Conservation (phyloP, 2,329 filamentous ascomycete genomes). For the Xylariaceae sp. region DNA sequence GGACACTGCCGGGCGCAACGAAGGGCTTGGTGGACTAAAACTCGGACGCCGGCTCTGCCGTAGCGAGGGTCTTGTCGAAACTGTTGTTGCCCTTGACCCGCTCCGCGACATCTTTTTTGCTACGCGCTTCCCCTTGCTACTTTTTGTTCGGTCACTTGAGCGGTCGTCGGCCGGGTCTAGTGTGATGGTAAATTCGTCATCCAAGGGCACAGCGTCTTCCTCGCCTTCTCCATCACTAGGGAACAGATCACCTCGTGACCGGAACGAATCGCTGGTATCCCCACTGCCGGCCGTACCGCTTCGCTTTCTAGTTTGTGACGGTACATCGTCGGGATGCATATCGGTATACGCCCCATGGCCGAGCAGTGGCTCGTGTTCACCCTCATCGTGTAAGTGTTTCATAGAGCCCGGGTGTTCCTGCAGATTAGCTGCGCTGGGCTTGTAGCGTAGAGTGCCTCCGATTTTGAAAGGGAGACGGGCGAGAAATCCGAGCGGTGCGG, state of each 20-base stretch:
- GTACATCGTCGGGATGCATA: constrained; percentile 19
- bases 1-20: constrained; percentile 39
- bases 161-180: constrained; percentile 72
- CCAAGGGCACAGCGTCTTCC: constrained; percentile 86
- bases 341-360: constrained; percentile 16
- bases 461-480: constrained; percentile 79
- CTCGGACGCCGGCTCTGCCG: constrained; percentile 22
- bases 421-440: constrained; percentile 83
- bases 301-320: constrained; percentile 50
- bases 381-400: constrained; percentile 35
- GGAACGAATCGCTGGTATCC: constrained; percentile 76
- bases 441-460: constrained; percentile 76
- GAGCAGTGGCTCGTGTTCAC: constrained; percentile 67
- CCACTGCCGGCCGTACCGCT: constrained; percentile 76
- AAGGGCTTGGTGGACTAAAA: constrained; percentile 33
- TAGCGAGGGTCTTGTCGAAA: constrained; percentile 34
- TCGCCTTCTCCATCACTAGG: constrained; percentile 81
- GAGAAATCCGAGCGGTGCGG: constrained; percentile 78
- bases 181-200: constrained; percentile 85
- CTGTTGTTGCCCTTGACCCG: constrained; percentile 54
- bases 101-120: constrained; percentile 43
- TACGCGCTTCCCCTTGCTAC: constrained; percentile 54
- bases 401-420: constrained; percentile 70
- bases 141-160: constrained; percentile 59
- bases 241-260: constrained; percentile 84